These are phyloP conservation scores for Phytophthora rubi DNA, from an alignment of 352 stramenopile genomes.

Conservation along the genomic window DNA sequence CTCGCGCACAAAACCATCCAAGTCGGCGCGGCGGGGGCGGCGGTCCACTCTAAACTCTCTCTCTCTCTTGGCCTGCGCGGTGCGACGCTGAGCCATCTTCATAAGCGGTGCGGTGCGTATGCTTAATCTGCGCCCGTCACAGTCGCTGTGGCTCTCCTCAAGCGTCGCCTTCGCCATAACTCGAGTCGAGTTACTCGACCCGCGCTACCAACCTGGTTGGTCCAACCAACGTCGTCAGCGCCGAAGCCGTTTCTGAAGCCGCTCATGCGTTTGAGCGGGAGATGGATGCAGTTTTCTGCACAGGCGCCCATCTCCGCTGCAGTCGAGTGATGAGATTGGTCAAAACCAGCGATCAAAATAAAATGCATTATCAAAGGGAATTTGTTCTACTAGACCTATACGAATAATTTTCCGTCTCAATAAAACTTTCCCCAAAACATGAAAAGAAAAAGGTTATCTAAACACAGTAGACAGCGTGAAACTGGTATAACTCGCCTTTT, in stretches of 20 bases:
- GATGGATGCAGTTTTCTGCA: slow-evolving; percentile 1
- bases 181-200: too few species aligned
- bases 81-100: neutral
- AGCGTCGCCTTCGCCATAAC: too few species aligned
- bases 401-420: too few species aligned
- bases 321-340: slow-evolving; percentile 5
- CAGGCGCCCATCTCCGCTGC: neutral
- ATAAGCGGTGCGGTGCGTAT: slow-evolving; percentile 1
- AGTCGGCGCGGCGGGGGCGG: neutral
- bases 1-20: neutral
- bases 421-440: too few species aligned
- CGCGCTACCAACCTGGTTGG: too few species aligned
- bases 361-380: neutral
- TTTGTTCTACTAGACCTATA: too few species aligned
- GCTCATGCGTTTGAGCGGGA: neutral
- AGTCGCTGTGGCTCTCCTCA: neutral
- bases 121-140: neutral
- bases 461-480: too few species aligned
- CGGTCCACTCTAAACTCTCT: slow-evolving; percentile 1
- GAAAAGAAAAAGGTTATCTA: too few species aligned
- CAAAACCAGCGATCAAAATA: neutral
- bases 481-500: slow-evolving; percentile 3
- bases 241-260: slow-evolving; percentile 10
- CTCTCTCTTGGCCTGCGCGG: neutral
- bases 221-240: too few species aligned